Percentiles rank a stretch among this genome's conserved stretches.
Evolutionary conservation across 139 green algal species (phyloP).

Genomic region (Desmodesmus armatus): DNA sequence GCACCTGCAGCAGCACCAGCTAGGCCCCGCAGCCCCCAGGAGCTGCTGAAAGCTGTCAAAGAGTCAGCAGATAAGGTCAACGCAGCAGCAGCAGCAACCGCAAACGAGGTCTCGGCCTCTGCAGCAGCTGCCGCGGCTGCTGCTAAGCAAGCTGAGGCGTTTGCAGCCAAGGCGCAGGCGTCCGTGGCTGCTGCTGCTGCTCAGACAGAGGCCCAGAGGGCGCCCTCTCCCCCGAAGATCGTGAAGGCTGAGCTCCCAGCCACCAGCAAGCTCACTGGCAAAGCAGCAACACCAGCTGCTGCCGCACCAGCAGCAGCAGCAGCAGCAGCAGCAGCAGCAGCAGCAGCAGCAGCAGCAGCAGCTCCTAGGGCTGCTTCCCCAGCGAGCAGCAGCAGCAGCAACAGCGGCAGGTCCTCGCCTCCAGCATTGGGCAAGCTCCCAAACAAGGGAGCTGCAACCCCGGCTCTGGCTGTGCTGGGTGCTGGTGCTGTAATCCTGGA

Average conservation of each 20-base stretch:
- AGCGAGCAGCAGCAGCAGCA: not conserved
- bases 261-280: not conserved
- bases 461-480: conserved; percentile 18
- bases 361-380: too few species aligned
- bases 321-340: not conserved
- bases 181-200: not conserved
- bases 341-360: conserved; percentile 1
- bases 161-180: not conserved
- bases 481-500: conserved; percentile 30
- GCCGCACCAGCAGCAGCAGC: not conserved
- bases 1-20: conserved; percentile 2
- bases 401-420: not conserved
- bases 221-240: conserved; percentile 5
- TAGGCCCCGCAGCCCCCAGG: not conserved
- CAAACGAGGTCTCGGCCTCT: not conserved
- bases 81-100: conserved; percentile 24
- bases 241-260: conserved; percentile 1
- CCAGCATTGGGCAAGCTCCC: not conserved
- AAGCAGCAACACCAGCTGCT: not conserved
- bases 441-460: conserved; percentile 27
- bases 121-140: conserved; percentile 28
- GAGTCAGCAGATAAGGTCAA: conserved; percentile 14
- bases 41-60: conserved; percentile 25
- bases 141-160: conserved; percentile 2
- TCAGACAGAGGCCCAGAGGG: not conserved